These are phyloP conservation scores for Ilex aquifolium DNA, from an alignment of 257 asterid species.

Conservation along the genomic window DNA sequence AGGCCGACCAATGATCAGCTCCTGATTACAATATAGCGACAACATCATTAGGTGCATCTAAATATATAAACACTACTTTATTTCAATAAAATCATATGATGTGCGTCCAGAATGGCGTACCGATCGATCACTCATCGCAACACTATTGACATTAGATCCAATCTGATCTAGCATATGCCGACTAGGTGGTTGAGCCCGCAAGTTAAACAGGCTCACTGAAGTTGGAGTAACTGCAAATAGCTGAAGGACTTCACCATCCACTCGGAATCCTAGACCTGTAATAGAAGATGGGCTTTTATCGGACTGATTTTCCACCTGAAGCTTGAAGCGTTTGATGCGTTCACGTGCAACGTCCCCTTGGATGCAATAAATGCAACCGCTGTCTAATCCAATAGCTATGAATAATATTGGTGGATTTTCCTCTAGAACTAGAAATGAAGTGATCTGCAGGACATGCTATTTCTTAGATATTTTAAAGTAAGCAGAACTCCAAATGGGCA, in stretches of 20 bases:
- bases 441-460: slow-evolving; percentile 50
- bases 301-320: slow-evolving; percentile 55
- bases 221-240: slow-evolving; percentile 86
- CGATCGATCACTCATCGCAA: slow-evolving; percentile 84
- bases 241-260: slow-evolving; percentile 78
- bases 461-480: slow-evolving; percentile 2
- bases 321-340: slow-evolving; percentile 83
- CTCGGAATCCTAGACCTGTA: slow-evolving; percentile 80
- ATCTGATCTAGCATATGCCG: slow-evolving; percentile 79
- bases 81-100: no score
- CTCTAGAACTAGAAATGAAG: slow-evolving; percentile 73
- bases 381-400: slow-evolving; percentile 85
- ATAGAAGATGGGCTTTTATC: slow-evolving; percentile 42
- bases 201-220: slow-evolving; percentile 77
- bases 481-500: neutral
- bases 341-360: slow-evolving; percentile 99
- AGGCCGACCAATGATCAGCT: slow-evolving; percentile 84
- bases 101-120: slow-evolving; percentile 26
- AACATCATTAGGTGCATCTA: neutral
- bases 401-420: slow-evolving; percentile 93
- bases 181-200: slow-evolving; percentile 55
- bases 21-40: slow-evolving; percentile 39
- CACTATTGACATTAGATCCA: slow-evolving; percentile 76
- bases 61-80: neutral
- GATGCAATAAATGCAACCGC: slow-evolving; percentile 87